These are phyloP conservation scores for Solanum bukasovii DNA, from an alignment of 257 asterid genomes.

Conservation along the genomic window DNA sequence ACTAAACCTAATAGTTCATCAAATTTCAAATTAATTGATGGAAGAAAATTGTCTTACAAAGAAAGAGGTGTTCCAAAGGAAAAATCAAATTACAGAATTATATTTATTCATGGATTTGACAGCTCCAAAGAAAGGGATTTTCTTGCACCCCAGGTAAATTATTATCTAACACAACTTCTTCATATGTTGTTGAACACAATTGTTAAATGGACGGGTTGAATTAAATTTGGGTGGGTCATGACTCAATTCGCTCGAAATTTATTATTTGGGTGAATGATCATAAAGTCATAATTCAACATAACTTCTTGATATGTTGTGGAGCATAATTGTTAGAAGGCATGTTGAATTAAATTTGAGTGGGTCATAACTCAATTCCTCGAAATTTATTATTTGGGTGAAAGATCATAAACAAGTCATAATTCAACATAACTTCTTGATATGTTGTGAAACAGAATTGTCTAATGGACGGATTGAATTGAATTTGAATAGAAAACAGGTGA, in stretches of 20 bases:
- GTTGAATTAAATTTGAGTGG: not conserved
- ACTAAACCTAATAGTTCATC: not conserved
- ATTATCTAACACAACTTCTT: not conserved
- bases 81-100: conserved; percentile 45
- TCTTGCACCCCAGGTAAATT: conserved; percentile 58
- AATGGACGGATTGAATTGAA: not conserved
- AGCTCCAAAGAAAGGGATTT: conserved; percentile 84
- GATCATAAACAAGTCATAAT: too few relatives aligned
- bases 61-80: conserved; percentile 75
- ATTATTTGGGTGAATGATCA: too few relatives aligned
- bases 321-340: not conserved
- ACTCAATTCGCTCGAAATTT: not conserved
- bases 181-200: not conserved
- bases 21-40: conserved; percentile 59
- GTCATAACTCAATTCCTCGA: not conserved
- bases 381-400: too few relatives aligned
- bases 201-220: too few relatives aligned
- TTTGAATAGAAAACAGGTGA: not conserved
- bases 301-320: not conserved
- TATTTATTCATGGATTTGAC: conserved; percentile 82
- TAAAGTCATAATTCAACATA: too few relatives aligned
- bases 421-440: not conserved
- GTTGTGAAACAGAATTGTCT: not conserved
- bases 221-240: not conserved
- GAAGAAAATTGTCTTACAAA: conserved; percentile 70